phyloP scores from a whole-genome alignment of 192 early-diverging fungal species.

The Coemansia sp. region DNA sequence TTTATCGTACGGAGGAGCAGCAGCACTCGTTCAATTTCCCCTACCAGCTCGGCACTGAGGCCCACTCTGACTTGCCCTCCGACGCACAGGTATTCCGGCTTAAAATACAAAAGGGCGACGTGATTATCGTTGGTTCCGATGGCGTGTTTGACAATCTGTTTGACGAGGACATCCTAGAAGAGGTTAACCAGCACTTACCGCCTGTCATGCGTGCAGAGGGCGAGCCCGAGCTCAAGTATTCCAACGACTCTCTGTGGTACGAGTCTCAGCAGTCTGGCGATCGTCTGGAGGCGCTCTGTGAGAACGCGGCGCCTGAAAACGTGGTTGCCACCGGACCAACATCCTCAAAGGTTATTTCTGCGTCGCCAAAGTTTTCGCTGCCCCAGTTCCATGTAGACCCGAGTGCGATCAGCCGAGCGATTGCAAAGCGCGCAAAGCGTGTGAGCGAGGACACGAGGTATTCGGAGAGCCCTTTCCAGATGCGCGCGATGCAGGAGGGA shows the following conservation, averaged over 20 bases:
- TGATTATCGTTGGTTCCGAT: constrained; percentile 90
- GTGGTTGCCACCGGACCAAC: constrained; percentile 11
- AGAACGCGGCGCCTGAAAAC: not conserved
- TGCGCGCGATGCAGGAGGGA: constrained; percentile 91
- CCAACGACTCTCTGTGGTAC: constrained; percentile 54
- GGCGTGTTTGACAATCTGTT: constrained; percentile 98
- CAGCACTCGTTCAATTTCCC: constrained; percentile 99
- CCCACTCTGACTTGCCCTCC: constrained; percentile 70
- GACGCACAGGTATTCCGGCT: constrained; percentile 83
- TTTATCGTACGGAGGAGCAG: constrained; percentile 95
- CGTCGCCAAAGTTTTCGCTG: constrained; percentile 31
- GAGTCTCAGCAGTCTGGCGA: constrained; percentile 40
- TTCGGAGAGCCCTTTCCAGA: constrained; percentile 85
- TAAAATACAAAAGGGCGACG: constrained; percentile 87
- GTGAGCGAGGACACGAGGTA: constrained; percentile 80
- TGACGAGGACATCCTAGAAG: constrained; percentile 95
- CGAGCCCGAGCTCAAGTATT: constrained; percentile 50
- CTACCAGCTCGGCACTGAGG: constrained; percentile 89
- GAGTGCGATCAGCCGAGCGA: constrained; percentile 72
- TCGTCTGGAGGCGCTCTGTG: constrained; percentile 22
- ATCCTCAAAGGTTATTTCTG: constrained; percentile 9
- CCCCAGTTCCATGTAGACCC: constrained; percentile 66
- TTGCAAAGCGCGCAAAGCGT: constrained; percentile 73
- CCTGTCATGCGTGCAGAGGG: constrained; percentile 39
- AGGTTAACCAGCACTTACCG: constrained; percentile 61